These are phyloP conservation scores for Amylocarpus encephaloides DNA, from an alignment of 2,329 filamentous ascomycete species.

Conservation along the genomic window DNA sequence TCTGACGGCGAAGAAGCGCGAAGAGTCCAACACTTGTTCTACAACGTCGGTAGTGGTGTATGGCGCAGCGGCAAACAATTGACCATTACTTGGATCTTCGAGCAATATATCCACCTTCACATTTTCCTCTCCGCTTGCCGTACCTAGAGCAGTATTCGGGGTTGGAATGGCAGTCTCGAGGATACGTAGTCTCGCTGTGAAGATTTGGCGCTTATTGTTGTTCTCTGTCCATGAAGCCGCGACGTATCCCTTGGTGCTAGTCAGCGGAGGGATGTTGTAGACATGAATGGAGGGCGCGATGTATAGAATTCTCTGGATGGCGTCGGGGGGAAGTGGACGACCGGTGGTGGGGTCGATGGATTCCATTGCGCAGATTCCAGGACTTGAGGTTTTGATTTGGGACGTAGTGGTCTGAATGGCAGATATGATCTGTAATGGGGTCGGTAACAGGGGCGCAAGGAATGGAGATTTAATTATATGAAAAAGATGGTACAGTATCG, in stretches of 20 bases:
- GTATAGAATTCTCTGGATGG: constrained; percentile 82
- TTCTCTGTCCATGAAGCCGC: constrained; percentile 71
- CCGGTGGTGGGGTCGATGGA: constrained; percentile 65
- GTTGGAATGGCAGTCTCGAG: constrained; percentile 62
- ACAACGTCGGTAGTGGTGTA: constrained; percentile 62
- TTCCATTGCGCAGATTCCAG: constrained; percentile 22
- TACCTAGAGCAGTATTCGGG: constrained; percentile 26
- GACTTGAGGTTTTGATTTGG: not conserved
- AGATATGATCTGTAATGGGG: not conserved
- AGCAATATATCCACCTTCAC: constrained; percentile 72
- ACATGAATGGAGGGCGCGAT: constrained; percentile 69
- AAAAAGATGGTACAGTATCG: too few relatives aligned
- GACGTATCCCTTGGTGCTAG: constrained; percentile 71
- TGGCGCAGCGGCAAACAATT: constrained; percentile 78
- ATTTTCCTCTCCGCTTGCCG: constrained; percentile 37
- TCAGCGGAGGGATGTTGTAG: constrained; percentile 78
- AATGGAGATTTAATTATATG: too few relatives aligned
- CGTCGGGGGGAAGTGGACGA: constrained; percentile 59
- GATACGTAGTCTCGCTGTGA: constrained; percentile 74
- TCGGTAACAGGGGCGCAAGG: not conserved
- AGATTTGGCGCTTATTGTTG: constrained; percentile 66
- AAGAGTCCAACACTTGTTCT: constrained; percentile 72
- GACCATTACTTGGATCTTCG: constrained; percentile 65
- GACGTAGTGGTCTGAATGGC: not conserved
- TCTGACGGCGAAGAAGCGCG: constrained; percentile 76